These are phyloP conservation scores for Crithidia thermophila DNA, from an alignment of 208 protist genomes.

Conservation along the genomic window DNA sequence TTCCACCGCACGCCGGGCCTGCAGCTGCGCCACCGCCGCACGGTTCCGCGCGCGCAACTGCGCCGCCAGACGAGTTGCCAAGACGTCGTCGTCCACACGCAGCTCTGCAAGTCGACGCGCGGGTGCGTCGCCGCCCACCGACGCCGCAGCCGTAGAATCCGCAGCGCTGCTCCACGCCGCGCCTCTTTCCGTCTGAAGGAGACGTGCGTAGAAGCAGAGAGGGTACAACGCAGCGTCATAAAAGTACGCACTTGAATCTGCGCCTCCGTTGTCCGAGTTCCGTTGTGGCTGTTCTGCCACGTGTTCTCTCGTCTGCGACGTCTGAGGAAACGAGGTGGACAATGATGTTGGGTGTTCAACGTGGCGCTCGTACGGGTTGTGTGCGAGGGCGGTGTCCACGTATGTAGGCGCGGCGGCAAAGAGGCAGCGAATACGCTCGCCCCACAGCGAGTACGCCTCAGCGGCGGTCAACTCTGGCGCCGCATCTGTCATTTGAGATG, in stretches of 20 bases:
- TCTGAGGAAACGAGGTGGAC: too few species aligned
- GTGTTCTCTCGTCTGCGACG: background rate
- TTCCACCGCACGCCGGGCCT: background rate
- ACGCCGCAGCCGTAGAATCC: background rate
- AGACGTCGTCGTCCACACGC: conserved; percentile 32
- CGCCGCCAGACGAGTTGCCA: conserved; percentile 28
- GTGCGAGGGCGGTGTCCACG: conserved; percentile 7
- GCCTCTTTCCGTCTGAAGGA: too few species aligned
- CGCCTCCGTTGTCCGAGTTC: too few species aligned
- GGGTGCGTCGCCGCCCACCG: conserved; percentile 2
- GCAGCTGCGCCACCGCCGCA: background rate
- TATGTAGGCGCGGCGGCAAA: conserved; percentile 27
- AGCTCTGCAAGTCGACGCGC: too few species aligned
- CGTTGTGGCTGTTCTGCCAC: background rate
- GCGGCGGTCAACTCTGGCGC: conserved; percentile 14
- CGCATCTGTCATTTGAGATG: background rate
- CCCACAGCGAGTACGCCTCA: conserved; percentile 64
- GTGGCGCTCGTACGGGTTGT: conserved; percentile 25
- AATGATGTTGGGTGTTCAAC: background rate
- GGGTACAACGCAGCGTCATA: conserved; percentile 43
- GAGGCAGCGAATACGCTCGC: conserved; percentile 45
- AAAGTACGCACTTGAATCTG: too few species aligned
- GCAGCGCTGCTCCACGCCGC: background rate
- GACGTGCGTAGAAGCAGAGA: conserved; percentile 65
- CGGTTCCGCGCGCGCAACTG: conserved; percentile 28